Base-by-base conservation (phyloP, 2,329 filamentous ascomycete genomes). In the Metarhizium album region DNA sequence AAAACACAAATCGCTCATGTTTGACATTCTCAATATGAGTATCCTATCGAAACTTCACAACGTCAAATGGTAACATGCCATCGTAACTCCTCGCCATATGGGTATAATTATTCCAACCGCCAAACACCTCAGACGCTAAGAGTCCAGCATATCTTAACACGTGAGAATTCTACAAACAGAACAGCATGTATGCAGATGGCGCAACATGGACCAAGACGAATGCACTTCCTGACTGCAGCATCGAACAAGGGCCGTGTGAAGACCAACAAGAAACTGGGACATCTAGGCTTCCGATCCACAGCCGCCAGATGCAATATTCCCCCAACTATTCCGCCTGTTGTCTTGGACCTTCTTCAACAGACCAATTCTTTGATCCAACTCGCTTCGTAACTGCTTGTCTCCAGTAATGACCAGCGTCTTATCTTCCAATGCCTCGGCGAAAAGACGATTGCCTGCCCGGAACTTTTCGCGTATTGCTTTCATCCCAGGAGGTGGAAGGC, bases 401-500 rank as follows among this genome's bases (percentile, higher is more conserved):
- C 66, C 66, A 0, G 60, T 58, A 1, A 58, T 57, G 0, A 67
- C 58, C 9, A 72, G 59, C 16, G 63, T 67, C 57, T 74, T 74
- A 14, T 69, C 67, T 51, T 73, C 70, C 0, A 67, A 50, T 0
- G 56, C 60, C 1, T 60, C 53, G 0, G 54, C 53, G 23, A 69
- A 64, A 0, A 62, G 60, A 0, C 64, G 57, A 42, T 73, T 71
- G 1, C 63, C 63, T 0, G 59, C 53, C 1, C 66, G 60, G 38
- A 71, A 73, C 51, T 74, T 74, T 45, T 74, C 70, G 3, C 66
- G 66, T 11, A 60, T 52, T 0, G 60, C 64, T 23, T 64, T 60
- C 14, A 59, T 45, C 4, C 53, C 57, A 2, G 53, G 50, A 2
- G 57, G 51, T 0, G 55, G 48, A 1, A 43, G 40, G 13, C 42